Evolutionary conservation across 176 grass and related monocot genomes (phyloP).

Genomic region (Microstegium vimineum): DNA sequence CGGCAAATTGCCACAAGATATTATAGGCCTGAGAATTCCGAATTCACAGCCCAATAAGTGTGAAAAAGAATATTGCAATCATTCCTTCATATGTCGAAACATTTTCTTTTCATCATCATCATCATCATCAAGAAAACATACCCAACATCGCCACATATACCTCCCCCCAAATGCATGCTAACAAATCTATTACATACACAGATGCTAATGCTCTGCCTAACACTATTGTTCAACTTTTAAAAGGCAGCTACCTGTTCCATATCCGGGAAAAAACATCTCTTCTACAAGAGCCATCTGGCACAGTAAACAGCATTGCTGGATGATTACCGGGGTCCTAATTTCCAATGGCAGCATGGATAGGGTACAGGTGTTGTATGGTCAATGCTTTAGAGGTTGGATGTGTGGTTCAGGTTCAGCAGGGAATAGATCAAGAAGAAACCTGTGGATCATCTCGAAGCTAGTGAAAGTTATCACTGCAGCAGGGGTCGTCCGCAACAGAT

Average conservation of each 20-base stretch:
- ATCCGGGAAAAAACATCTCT: conserved; percentile 1
- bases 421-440: conserved; percentile 53
- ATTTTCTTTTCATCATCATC: conserved; percentile 30
- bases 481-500: conserved; percentile 86
- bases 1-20: neutral
- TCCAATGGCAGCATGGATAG: conserved; percentile 23
- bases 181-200: conserved; percentile 36
- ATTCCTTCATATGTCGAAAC: neutral
- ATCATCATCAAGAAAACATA: conserved; percentile 29
- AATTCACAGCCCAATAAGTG: neutral
- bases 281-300: conserved; percentile 2
- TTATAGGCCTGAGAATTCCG: neutral
- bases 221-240: conserved; percentile 36
- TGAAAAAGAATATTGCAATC: neutral
- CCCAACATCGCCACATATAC: conserved; percentile 23
- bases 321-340: conserved; percentile 22
- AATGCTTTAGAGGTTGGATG: conserved; percentile 59
- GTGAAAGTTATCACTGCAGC: conserved; percentile 98
- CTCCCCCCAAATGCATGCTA: conserved; percentile 27
- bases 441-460: conserved; percentile 98
- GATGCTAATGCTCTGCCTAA: conserved; percentile 43
- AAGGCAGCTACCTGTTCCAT: conserved; percentile 34
- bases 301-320: conserved; percentile 6
- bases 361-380: conserved; percentile 22
- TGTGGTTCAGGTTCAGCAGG: conserved; percentile 55